These are phyloP conservation scores for Picea sitchensis DNA, from an alignment of 75 land plant genomes.

Conservation along the genomic window DNA sequence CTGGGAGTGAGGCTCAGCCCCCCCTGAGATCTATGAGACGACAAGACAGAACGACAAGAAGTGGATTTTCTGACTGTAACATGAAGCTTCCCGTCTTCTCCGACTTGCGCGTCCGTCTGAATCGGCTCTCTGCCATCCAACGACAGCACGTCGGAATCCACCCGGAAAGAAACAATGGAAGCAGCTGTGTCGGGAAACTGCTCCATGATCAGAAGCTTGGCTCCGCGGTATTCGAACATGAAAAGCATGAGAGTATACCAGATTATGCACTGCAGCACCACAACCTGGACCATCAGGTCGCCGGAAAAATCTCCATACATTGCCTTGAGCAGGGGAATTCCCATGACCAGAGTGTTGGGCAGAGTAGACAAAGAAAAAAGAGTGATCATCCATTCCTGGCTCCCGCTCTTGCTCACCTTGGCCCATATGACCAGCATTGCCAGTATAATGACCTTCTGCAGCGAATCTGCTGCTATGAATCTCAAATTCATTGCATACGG, in stretches of 20 bases:
- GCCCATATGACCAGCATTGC: constrained; percentile 56
- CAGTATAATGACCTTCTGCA: constrained; percentile 68
- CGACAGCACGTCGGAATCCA: constrained; percentile 86
- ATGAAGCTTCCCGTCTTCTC: constrained; percentile 91
- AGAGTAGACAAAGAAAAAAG: constrained; percentile 81
- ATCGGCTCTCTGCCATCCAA: constrained; percentile 75
- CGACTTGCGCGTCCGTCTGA: constrained; percentile 80
- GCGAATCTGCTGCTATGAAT: constrained; percentile 83
- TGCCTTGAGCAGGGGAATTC: constrained; percentile 83
- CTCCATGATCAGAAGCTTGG: constrained; percentile 69
- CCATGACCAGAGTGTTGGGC: constrained; percentile 97
- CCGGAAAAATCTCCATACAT: constrained; percentile 83
- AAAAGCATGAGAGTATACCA: constrained; percentile 96
- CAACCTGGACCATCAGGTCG: constrained; percentile 78
- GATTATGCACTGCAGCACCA: constrained; percentile 86
- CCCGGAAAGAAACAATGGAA: constrained; percentile 76
- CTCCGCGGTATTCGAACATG: constrained; percentile 89
- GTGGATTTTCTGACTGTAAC: constrained; percentile 86
- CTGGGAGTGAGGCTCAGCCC: constrained; percentile 56
- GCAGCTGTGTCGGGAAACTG: constrained; percentile 93
- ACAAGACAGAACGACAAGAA: constrained; percentile 45
- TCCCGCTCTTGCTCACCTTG: constrained; percentile 38
- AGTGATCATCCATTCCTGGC: constrained; percentile 90
- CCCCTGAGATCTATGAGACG: constrained; percentile 37
- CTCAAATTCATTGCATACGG: constrained; percentile 82